Percentiles rank a stretch among this genome's conserved stretches.
Conservation (phyloP, 2,329 filamentous ascomycete species). For the Neodidymelliopsis sp. region DNA sequence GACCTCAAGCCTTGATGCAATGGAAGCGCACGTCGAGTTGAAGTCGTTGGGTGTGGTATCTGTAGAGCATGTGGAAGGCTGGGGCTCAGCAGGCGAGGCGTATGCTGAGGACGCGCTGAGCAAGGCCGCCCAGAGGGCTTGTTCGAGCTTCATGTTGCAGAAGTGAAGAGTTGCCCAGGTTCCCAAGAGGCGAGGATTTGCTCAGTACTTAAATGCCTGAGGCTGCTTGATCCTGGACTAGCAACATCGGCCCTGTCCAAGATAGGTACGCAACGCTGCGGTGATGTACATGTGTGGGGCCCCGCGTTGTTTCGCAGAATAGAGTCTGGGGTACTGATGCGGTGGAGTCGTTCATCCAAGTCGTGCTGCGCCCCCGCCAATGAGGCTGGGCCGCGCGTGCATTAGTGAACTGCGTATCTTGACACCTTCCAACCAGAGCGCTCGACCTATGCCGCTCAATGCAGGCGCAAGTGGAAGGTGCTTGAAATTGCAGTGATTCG, state of each 20-base stretch:
- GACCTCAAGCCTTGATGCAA: slow-evolving; percentile 42
- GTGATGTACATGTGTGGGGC: background rate
- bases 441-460: slow-evolving; percentile 1
- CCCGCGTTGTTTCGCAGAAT: slow-evolving; percentile 4
- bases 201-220: slow-evolving; percentile 1
- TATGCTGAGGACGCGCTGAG: slow-evolving; percentile 4
- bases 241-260: background rate
- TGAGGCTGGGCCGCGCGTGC: slow-evolving; percentile 3
- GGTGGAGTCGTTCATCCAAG: too few species aligned
- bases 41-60: slow-evolving; percentile 20
- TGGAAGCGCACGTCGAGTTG: slow-evolving; percentile 31
- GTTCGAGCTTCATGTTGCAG: slow-evolving; percentile 29
- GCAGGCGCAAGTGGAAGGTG: background rate
- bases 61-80: slow-evolving; percentile 10
- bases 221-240: background rate
- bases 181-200: background rate
- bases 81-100: background rate
- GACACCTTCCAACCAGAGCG: background rate
- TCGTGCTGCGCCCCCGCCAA: background rate
- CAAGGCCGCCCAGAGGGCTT: slow-evolving; percentile 20
- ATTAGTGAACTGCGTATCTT: background rate
- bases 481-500: background rate
- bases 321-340: slow-evolving; percentile 4
- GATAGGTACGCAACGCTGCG: background rate
- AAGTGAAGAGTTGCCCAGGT: background rate